Percentiles rank a stretch among this genome's conserved stretches.
Evolutionary conservation across 2,329 filamentous ascomycete species (phyloP).

Genomic region (Rhinocladiella similis): DNA sequence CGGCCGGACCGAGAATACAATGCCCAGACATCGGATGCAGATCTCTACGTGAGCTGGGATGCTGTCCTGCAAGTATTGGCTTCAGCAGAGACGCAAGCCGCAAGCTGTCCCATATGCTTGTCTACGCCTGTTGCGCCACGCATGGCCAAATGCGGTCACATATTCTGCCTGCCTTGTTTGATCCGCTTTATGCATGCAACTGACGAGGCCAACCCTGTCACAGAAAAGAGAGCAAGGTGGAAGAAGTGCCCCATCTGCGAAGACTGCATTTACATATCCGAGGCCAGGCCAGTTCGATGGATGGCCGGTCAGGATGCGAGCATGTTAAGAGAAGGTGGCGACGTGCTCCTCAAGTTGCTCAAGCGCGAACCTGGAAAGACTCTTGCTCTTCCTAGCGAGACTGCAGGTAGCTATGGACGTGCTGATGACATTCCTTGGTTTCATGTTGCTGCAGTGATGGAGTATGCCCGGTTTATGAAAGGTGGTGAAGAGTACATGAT

Average conservation of each 20-base stretch:
- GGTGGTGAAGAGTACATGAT: constrained; percentile 86
- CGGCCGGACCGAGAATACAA: constrained; percentile 77
- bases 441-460: constrained; percentile 87
- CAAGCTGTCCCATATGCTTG: constrained; percentile 92
- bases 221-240: constrained; percentile 73
- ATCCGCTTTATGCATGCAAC: constrained; percentile 95
- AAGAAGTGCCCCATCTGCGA: constrained; percentile 97
- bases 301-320: constrained; percentile 85
- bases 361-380: constrained; percentile 78
- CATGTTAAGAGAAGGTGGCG: constrained; percentile 77
- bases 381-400: constrained; percentile 82
- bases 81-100: constrained; percentile 81
- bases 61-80: constrained; percentile 89
- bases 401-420: constrained; percentile 66
- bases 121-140: constrained; percentile 89
- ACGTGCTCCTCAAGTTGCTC: constrained; percentile 86
- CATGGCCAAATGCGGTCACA: constrained; percentile 96
- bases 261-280: constrained; percentile 88
- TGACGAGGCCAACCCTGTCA: constrained; percentile 61
- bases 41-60: constrained; percentile 87
- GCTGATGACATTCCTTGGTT: constrained; percentile 89
- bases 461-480: constrained; percentile 95
- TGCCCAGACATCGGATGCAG: constrained; percentile 78
- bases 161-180: constrained; percentile 90
- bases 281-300: constrained; percentile 85